These are phyloP conservation scores for Digitaria exilis DNA, from an alignment of 202 grass and related monocot genomes.

Conservation along the genomic window DNA sequence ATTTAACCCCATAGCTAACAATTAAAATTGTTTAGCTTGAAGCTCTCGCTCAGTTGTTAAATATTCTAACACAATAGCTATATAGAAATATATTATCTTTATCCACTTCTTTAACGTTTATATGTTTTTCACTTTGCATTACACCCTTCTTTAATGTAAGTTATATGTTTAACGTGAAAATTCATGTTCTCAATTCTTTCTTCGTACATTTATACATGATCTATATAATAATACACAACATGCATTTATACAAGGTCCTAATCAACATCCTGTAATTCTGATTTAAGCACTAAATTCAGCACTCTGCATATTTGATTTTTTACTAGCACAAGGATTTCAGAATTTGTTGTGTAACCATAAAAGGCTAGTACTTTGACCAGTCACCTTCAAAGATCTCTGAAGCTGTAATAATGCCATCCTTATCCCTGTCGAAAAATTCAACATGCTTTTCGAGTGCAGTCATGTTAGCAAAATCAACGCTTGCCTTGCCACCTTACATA, in stretches of 20 bases:
- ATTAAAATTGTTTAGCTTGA: too few relatives aligned
- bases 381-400: slow-evolving; percentile 68
- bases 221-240: too few relatives aligned
- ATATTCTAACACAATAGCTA: too few relatives aligned
- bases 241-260: not conserved
- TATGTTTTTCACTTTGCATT: too few relatives aligned
- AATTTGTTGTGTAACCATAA: not conserved
- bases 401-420: slow-evolving; percentile 67
- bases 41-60: too few relatives aligned
- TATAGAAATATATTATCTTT: too few relatives aligned
- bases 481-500: not conserved
- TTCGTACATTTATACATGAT: too few relatives aligned
- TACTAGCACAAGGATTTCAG: not conserved
- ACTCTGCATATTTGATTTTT: not conserved
- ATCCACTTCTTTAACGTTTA: too few relatives aligned
- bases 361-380: not conserved
- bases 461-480: slow-evolving; percentile 36
- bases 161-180: too few relatives aligned
- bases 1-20: too few relatives aligned
- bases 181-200: too few relatives aligned
- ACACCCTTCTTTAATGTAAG: too few relatives aligned
- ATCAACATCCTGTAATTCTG: not conserved
- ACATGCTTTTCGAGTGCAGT: slow-evolving; percentile 69
- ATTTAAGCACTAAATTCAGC: not conserved
- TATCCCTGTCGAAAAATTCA: slow-evolving; percentile 70